Base-by-base conservation (phyloP, 345 rosid species). In the Euphorbia tirucalli region DNA sequence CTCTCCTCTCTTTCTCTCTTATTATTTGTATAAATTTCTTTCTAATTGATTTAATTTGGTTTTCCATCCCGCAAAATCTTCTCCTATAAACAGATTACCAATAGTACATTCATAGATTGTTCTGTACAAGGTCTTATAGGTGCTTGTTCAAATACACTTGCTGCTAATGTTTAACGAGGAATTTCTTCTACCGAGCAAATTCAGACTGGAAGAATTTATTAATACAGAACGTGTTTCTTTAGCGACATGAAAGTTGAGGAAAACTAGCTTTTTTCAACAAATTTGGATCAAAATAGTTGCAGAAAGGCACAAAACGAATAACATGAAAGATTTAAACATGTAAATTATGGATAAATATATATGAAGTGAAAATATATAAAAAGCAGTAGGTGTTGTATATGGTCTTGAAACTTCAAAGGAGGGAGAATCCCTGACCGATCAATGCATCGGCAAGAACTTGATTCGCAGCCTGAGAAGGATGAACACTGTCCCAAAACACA, bases 401-500 rank as follows among this genome's bases (percentile, higher is more conserved):
- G 7, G 39, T 35, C 4, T 35, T 35, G 52, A 13, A 15, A 46
- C 25, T 21, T 77, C 75, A 83, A 25, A 86, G 9, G 48, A 95
- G 97, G 74, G 91, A 44, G 66, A 90, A n/a, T 27, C 99, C 99
- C 66, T 83, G 86, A 60, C 69, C 66, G 48, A 93, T 66, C 78
- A 95, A 74, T 8, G 90, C 70, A 79, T 77, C 86, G 22, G 97
- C 90, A 58, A 96, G 93, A 68, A 93, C 80, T 75, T 93, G 82
- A 77, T 96, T 93, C 37, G 97, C 91, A 62, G 97, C 98, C 80
- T 96, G 77, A 56, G 98, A 89, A 21, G 98, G 98, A 79, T 95
- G 99, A 41, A 93, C 91, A 75, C 93, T 84, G 81, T 95, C 98
- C 88, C 92, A 95, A 72, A 95, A 95, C 80, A 95, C 93, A 77